Base-by-base conservation (phyloP, 257 asterid genomes). In the Solanum bulbocastanum region DNA sequence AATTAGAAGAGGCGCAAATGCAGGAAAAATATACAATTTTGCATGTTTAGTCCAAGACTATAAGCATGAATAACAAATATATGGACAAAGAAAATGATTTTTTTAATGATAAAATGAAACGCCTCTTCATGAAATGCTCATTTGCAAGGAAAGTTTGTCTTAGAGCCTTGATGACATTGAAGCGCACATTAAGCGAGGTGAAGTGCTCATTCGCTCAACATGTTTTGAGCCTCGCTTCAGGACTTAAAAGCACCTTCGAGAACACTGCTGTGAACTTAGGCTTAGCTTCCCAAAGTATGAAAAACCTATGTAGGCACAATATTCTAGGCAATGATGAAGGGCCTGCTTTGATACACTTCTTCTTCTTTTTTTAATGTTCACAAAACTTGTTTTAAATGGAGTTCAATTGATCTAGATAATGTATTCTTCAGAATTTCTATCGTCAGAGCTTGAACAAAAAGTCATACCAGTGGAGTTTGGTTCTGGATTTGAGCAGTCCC, bases 401-500 rank as follows among this genome's bases (percentile, higher is more conserved):
- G 66, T 71, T 36, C 14, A 84, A 73, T 52, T 76, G 65, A 71
- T 75, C 56, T n/a, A 39, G 27, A 35, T 85, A 76, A 36, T 87
- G 40, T 87, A 11, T 87, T 89, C 91, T 91, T 85, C 97, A 96
- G 99, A 91, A 73, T 90, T 86, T 83, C 91, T 95, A 10, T 94
- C 98, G 0, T 91, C 92, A 22, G 90, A 92, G 87, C 98, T 97
- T 86, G 93, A 88, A 89, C 90, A 93, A 86, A 90, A 93, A 90
- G 98, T 97, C 89, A 91, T 93, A 83, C 96, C 92, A 4, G 87
- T 91, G 87, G 89, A 93, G 85, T 89, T 91, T 87, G 89, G 44
- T 91, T 35, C 86, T 11, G 84, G 90, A 56, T 37, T 66, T 83
- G 74, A 83, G 90, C 90, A 89, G 86, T 88, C 88, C 49, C 86